These are phyloP conservation scores for Lactarius evosmus DNA, from an alignment of 768 basidiomycete species.

Conservation along the genomic window DNA sequence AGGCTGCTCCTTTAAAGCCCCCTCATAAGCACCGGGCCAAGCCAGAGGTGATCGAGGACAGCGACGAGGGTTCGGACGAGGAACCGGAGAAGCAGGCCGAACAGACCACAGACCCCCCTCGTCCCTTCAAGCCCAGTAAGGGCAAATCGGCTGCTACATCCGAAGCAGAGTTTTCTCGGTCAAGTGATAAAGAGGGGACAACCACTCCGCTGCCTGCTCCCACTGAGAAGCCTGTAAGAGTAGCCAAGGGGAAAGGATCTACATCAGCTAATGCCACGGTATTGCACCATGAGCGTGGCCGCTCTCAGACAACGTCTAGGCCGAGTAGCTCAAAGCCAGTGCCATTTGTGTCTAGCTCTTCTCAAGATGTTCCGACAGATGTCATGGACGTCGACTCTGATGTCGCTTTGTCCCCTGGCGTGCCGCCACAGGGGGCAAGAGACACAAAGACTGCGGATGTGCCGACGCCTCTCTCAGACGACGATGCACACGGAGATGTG, in stretches of 20 bases:
- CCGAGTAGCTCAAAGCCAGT: slow-evolving; percentile 4
- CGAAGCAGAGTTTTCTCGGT: slow-evolving; percentile 11
- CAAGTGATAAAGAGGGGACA: slow-evolving; percentile 2
- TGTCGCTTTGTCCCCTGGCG: not conserved
- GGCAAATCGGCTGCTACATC: not conserved
- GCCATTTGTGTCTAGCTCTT: not conserved
- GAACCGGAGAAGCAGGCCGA: slow-evolving; percentile 4
- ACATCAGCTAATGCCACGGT: not conserved
- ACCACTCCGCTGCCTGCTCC: not conserved
- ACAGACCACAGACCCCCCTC: slow-evolving; percentile 27
- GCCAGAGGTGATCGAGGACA: slow-evolving; percentile 10
- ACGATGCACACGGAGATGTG: not conserved
- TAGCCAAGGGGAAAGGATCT: slow-evolving; percentile 3
- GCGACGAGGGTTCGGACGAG: slow-evolving; percentile 1
- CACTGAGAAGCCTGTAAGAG: not conserved
- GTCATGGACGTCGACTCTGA: slow-evolving; percentile 18
- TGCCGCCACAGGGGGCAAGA: not conserved
- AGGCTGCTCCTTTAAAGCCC: not conserved
- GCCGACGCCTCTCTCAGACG: not conserved
- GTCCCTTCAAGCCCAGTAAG: slow-evolving; percentile 20
- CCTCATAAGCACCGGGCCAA: not conserved
- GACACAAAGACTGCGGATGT: not conserved
- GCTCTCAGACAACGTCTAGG: slow-evolving; percentile 8
- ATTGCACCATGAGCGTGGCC: not conserved
- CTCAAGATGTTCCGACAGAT: not conserved